These are phyloP conservation scores for Aspergillus conjunctus DNA, from an alignment of 495 filamentous ascomycete species.

Conservation along the genomic window DNA sequence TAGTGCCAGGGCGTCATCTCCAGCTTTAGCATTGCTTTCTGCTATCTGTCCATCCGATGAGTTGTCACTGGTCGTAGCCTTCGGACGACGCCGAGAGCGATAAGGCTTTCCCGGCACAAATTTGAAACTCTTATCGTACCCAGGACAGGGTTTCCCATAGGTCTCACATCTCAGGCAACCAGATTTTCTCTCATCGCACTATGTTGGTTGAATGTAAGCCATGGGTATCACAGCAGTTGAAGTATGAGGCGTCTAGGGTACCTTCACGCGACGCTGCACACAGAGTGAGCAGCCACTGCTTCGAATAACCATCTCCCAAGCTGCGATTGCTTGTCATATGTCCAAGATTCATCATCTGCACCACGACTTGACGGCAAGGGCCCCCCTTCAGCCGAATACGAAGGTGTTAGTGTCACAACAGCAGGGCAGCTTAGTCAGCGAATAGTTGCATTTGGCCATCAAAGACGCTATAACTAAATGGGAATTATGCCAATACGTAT, in stretches of 20 bases:
- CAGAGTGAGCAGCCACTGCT: constrained; percentile 57
- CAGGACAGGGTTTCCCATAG: constrained; percentile 40
- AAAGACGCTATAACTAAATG: too few species aligned
- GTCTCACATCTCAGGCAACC: constrained; percentile 38
- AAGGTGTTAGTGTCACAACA: neutral
- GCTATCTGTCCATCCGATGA: neutral
- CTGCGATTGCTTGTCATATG: neutral
- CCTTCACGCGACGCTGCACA: constrained; percentile 40
- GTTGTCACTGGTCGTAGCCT: neutral
- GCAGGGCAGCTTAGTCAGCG: constrained; percentile 4
- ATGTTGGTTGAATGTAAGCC: constrained; percentile 13
- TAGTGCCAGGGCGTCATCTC: constrained; percentile 9
- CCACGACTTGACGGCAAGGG: neutral
- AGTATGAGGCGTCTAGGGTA: neutral
- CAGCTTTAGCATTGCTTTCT: neutral
- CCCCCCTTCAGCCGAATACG: neutral
- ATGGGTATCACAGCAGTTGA: too few species aligned
- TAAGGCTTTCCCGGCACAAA: constrained; percentile 40
- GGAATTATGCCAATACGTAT: too few species aligned
- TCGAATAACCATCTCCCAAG: constrained; percentile 45
- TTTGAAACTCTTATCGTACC: constrained; percentile 39
- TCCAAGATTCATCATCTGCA: neutral
- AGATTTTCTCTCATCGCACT: constrained; percentile 40
- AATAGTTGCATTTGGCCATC: neutral
- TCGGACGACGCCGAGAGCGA: constrained; percentile 26